Evolutionary conservation across 1,284 basidiomycete species (phyloP), one percentile per base, ranked within the genome.

Genomic region (Anthracocystis setariae): DNA sequence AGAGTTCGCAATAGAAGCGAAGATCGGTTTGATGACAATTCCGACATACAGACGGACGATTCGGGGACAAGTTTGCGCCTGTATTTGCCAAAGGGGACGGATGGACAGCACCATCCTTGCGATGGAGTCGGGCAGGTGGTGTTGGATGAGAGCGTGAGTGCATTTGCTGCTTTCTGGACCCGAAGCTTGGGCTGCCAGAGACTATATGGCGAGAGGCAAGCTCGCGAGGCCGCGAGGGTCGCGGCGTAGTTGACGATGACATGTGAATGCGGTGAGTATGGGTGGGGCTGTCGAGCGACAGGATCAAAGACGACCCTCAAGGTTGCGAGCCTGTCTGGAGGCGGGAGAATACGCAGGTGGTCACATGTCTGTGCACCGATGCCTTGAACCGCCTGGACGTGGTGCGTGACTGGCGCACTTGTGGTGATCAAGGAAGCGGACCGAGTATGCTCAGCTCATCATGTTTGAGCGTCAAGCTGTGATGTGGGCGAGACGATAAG

Each of bases 1-100:
- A 76, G 9, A 54, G 51, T 10, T 61, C 57, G 52, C 74, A 76
- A 32, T 56, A 76, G 58, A 76, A 76, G 29, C 56, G 56, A 3
- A 62, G 56, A 18, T 74, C 59, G 33, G 55, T 46, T 32, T 56
- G 63, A 33, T 57, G 63, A 23, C 74, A 76, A 24, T 76, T 56
- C 1, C 55, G 40, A 33, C 73, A 76, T 18, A 46, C 25, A 18
- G 62, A 50, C 5, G 65, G 32, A 4, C 35, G 21, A 17, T 13
- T 38, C 3, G 42, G 33, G 12, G 43, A 25, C 9, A 20, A 3
- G 9, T 45, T 21, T 2, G 42, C 29, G 12, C 40, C 20, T 8
- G 33, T n/a, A 8, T 24, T n/a, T 21, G 50, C 5, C 20, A 39
- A 20, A 21, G 49, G n/a, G 25, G 29, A 3, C 12, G 53, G 39